Evolutionary conservation across 768 basidiomycete genomes (phyloP).

Genomic region (Saitozyma sp.): DNA sequence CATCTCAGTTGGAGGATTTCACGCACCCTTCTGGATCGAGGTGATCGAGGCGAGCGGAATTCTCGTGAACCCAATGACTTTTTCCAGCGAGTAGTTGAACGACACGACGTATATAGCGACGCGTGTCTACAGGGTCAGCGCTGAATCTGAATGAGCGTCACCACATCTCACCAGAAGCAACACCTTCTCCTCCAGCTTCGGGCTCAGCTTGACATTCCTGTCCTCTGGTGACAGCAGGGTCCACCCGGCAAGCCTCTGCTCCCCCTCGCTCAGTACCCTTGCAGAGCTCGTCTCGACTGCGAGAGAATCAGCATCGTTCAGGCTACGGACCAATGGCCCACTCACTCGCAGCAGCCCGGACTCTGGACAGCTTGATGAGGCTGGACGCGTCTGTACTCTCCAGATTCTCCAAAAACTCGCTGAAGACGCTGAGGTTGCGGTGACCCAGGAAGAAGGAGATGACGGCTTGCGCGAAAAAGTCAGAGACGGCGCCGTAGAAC

Average conservation of each 20-base stretch:
- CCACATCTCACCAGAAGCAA: constrained; percentile 68
- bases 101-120: constrained; percentile 50
- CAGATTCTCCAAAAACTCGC: constrained; percentile 85
- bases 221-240: constrained; percentile 83
- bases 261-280: constrained; percentile 71
- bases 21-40: constrained; percentile 71
- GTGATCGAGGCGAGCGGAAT: constrained; percentile 80
- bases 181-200: constrained; percentile 92
- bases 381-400: constrained; percentile 90
- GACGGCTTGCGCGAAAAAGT: constrained; percentile 96
- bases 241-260: constrained; percentile 81
- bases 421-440: constrained; percentile 81
- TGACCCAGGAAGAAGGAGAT: constrained; percentile 60
- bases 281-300: constrained; percentile 76
- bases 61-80: constrained; percentile 85
- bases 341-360: constrained; percentile 78
- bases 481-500: constrained; percentile 58
- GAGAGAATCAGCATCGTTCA: neutral
- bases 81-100: constrained; percentile 89
- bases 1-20: neutral
- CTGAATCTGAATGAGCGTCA: no score
- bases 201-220: constrained; percentile 67
- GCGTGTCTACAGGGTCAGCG: constrained; percentile 59
- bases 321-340: neutral
- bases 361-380: constrained; percentile 79